Evolutionary conservation across 345 rosid genomes (phyloP).

Genomic region (Turnera subulata): DNA sequence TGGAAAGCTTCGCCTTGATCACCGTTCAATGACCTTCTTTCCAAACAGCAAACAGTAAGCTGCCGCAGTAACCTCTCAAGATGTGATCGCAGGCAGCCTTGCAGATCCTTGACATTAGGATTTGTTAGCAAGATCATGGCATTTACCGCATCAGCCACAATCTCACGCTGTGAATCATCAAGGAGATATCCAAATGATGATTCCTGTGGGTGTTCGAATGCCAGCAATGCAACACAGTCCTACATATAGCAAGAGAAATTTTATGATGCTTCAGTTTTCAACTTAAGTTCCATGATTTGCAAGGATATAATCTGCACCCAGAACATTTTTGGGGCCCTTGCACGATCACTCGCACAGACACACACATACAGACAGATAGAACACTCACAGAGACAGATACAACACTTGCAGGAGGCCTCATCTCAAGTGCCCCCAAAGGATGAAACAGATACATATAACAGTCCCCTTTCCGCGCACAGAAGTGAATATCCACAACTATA

Average conservation of each 20-base stretch:
- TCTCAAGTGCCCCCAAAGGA: too few species aligned
- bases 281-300: not conserved
- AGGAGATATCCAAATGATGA: slow-evolving; percentile 73
- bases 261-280: not conserved
- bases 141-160: slow-evolving; percentile 84
- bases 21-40: slow-evolving; percentile 64
- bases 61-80: slow-evolving; percentile 83
- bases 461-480: too few species aligned
- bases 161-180: slow-evolving; percentile 70
- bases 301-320: not conserved
- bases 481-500: too few species aligned
- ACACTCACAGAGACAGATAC: too few species aligned
- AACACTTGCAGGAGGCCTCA: too few species aligned
- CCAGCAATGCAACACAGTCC: slow-evolving; percentile 88
- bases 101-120: slow-evolving; percentile 51
- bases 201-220: slow-evolving; percentile 60
- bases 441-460: too few species aligned
- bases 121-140: slow-evolving; percentile 70
- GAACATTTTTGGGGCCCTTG: not conserved
- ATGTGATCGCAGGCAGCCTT: slow-evolving; percentile 50
- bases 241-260: slow-evolving; percentile 19
- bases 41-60: slow-evolving; percentile 71
- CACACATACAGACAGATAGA: too few species aligned
- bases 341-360: too few species aligned
- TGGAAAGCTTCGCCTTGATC: slow-evolving; percentile 81